Conservation (phyloP, 2,329 filamentous ascomycete genomes). For the Cercospora sp. region DNA sequence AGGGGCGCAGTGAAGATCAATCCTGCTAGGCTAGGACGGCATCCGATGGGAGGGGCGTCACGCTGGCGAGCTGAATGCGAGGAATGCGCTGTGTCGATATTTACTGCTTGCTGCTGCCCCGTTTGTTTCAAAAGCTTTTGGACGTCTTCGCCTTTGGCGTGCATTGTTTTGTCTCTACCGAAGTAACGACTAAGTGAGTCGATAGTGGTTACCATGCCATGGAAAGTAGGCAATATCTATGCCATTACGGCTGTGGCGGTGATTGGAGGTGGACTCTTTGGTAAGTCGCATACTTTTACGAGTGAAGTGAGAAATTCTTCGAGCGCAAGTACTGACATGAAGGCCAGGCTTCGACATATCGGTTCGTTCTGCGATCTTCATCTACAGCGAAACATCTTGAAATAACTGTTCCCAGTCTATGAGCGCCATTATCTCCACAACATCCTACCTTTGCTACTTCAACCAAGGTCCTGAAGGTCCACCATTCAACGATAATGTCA, state of each 20-base stretch:
- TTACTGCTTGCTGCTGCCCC: background rate
- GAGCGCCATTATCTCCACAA: constrained; percentile 62
- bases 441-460: constrained; percentile 72
- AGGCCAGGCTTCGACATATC: background rate
- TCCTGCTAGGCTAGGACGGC: background rate
- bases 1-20: background rate
- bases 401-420: constrained; percentile 63
- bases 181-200: background rate
- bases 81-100: background rate
- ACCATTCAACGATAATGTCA: constrained; percentile 25
- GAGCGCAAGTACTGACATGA: background rate
- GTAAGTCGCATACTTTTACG: constrained; percentile 1
- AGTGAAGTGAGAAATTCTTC: background rate
- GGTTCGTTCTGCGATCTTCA: too few relatives aligned
- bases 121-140: background rate
- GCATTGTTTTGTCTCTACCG: background rate
- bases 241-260: constrained; percentile 57
- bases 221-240: constrained; percentile 55
- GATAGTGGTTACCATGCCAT: background rate
- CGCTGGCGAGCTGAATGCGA: background rate
- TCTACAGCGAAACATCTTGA: too few relatives aligned
- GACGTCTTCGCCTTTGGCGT: background rate
- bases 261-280: constrained; percentile 66
- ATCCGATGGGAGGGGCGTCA: background rate
- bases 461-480: constrained; percentile 52